Evolutionary conservation across 2,329 filamentous ascomycete genomes (phyloP), one percentile per base, ranked within the genome.

Genomic region (Ramichloridium luteum): DNA sequence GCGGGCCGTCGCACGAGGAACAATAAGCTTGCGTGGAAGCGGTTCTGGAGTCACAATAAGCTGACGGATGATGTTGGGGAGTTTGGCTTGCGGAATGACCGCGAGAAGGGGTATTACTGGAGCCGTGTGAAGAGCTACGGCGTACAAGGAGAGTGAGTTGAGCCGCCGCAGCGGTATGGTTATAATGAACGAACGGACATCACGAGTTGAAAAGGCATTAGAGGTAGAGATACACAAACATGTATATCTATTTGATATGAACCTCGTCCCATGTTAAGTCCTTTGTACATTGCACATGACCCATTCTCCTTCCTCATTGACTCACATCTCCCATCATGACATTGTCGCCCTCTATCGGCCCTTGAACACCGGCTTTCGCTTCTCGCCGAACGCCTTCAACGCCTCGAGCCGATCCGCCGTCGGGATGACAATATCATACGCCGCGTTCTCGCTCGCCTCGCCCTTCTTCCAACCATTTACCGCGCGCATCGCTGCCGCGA

Each of bases 331-430:
- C 20, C n/a, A 8, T n/a, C 14, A 14, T 10, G 14, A 15, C 12
- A 9, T 29, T 16, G 2, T 18, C 27, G 18, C 25, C 12, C 14
- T 30, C 57, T 53, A 68, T 45, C 61, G 53, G 9, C 76, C 76
- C 45, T 64, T 74, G 50, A 80, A 82, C n/a, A 64, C 62, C 11
- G 77, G 76, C 57, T 70, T 76, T 48, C 77, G 69, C 68, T 81
- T 82, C 62, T 82, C 77, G 32, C 62, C 67, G 61, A 98, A 98
- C 0, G 90, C 90, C 55, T 62, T 71, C 41, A 98, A 64, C 20
- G 90, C 90, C 67, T 96, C 90, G 48, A 84, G 66, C 37, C 86
- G 69, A 62, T 98, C 90, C 53, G 86, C 77, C 0, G 84, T 93
- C 39, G 68, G 70, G 11, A 94, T 70, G 3, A 96, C 83, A 15